Percentiles rank a stretch among this genome's conserved stretches.
phyloP scores from a whole-genome alignment of 177 flowering plant genomes.

The Telopea speciosissima region DNA sequence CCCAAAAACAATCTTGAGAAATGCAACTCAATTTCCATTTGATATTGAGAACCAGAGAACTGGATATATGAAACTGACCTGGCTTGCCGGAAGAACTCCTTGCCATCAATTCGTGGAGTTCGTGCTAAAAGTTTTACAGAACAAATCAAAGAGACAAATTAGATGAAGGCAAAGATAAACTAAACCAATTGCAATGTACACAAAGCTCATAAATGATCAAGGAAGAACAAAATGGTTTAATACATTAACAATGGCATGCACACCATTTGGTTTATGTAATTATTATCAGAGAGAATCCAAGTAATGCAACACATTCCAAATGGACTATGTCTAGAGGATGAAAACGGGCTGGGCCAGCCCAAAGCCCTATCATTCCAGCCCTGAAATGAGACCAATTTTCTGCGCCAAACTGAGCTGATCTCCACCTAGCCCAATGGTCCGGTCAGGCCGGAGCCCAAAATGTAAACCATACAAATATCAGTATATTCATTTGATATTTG shows the following conservation, averaged over 20 bases:
- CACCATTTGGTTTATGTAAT: neutral
- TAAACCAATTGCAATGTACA: neutral
- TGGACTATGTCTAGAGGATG: neutral
- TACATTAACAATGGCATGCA: neutral
- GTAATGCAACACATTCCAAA: neutral
- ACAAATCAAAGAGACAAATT: neutral
- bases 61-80: conserved; percentile 38
- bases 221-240: neutral
- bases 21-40: neutral
- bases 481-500: too few relatives aligned
- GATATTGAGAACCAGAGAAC: conserved; percentile 2
- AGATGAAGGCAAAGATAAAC: neutral
- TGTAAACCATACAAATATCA: too few relatives aligned
- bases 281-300: too few relatives aligned
- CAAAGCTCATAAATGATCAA: neutral
- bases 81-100: conserved; percentile 96
- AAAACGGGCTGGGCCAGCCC: too few relatives aligned
- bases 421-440: too few relatives aligned
- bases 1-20: neutral
- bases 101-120: conserved; percentile 83
- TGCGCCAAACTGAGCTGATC: too few relatives aligned
- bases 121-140: conserved; percentile 35
- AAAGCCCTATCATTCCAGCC: too few relatives aligned
- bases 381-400: too few relatives aligned
- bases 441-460: too few relatives aligned